phyloP scores from a whole-genome alignment of 257 asterid genomes.

The Ilex aquifolium region DNA sequence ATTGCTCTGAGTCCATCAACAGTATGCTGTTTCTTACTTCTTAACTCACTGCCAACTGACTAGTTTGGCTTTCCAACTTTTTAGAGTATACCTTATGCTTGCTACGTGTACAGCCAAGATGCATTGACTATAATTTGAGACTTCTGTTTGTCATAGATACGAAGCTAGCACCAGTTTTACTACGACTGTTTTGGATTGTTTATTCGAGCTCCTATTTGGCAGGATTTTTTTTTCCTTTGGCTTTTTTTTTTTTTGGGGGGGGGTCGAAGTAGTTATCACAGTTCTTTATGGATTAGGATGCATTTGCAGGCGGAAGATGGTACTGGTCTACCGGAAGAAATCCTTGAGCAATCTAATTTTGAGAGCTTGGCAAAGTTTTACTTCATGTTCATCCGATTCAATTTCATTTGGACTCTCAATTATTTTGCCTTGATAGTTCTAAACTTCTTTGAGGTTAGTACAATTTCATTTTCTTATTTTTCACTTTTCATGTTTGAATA shows the following conservation, averaged over 20 bases:
- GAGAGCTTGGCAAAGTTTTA: slow-evolving; percentile 59
- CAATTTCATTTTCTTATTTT: neutral
- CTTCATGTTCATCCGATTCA: slow-evolving; percentile 69
- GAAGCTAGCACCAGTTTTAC: neutral
- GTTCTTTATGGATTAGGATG: neutral
- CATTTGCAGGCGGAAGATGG: slow-evolving; percentile 95
- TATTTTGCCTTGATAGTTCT: slow-evolving; percentile 74
- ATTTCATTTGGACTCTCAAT: slow-evolving; percentile 82
- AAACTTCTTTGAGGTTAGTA: slow-evolving; percentile 59
- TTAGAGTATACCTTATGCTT: no score
- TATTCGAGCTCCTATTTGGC: neutral
- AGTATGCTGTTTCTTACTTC: no score
- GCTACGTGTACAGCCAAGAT: no score
- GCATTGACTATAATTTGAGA: no score
- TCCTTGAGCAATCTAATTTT: slow-evolving; percentile 78
- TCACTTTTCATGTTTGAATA: neutral
- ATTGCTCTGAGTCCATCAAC: no score
- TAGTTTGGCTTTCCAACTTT: no score
- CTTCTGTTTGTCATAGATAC: no score
- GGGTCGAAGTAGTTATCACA: slow-evolving; percentile 10
- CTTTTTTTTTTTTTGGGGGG: slow-evolving; percentile 1
- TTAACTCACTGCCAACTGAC: no score
- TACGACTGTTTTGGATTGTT: slow-evolving; percentile 2
- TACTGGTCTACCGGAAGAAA: slow-evolving; percentile 91
- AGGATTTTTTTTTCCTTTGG: neutral